Evolutionary conservation across 169 alveolate species (phyloP), one percentile per base, ranked within the genome.

Genomic region (Plasmodium relictum): DNA sequence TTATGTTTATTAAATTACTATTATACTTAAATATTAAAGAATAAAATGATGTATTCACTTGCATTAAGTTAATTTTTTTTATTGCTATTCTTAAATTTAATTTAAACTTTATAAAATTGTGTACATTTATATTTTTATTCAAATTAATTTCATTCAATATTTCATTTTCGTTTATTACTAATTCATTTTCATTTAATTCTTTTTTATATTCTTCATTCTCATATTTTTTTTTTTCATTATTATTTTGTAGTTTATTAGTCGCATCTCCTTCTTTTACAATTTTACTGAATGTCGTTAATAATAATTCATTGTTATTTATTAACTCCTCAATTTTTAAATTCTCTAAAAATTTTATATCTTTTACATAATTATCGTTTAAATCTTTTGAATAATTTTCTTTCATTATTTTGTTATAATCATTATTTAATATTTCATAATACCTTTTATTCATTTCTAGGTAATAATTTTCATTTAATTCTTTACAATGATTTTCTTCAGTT

Each of bases 11-110:
- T 26, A 78, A 22, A 18, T 48, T 54, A 16, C 71, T 65, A 18
- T 31, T 63, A 16, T 78, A 66, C 16, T 52, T 78, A 58, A 63
- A 78, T 4, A 78, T 59, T 44, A 45, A 48, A 20, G 78, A 12
- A 24, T 78, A 78, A 59, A 78, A 78, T 14, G 89, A 78, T 10
- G 48, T 61, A 61, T 14, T 31, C 31, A 7, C 45, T 56, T 48
- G 58, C 20, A 65, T 7, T 31, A 6, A 31, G 7, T 62, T 78
- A 63, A 78, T 78, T 63, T 78, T 78, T 26, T 58, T 78, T 7
- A 78, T 22, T 20, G 89, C 89, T 44, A 78, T 78, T 50, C 65
- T 78, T 26, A 78, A 78, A 39, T 66, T 78, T 56, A 78, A 39
- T 24, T 78, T 78, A 44, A 78, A 78, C 63, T 78, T 78, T 12